phyloP scores from a whole-genome alignment of 768 basidiomycete genomes.

The Boletus huronensis region DNA sequence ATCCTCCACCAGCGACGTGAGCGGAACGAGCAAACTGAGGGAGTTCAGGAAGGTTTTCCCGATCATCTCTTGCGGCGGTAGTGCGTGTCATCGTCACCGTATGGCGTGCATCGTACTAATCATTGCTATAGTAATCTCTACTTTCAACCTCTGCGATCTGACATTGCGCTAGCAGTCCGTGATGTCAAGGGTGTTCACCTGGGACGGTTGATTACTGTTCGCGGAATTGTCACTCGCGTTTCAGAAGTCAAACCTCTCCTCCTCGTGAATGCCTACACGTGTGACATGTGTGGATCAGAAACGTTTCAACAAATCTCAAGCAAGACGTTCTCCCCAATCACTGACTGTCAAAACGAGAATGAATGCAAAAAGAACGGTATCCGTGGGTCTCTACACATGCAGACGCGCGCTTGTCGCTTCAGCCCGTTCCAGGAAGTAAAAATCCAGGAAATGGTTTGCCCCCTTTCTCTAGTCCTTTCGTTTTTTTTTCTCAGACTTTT shows the following conservation, averaged over 20 bases:
- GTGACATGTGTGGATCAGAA: constrained; percentile 96
- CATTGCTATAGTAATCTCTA: constrained; percentile 74
- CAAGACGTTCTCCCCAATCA: constrained; percentile 86
- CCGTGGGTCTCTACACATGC: constrained; percentile 94
- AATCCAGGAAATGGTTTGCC: constrained; percentile 92
- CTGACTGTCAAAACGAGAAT: constrained; percentile 81
- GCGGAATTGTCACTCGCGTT: constrained; percentile 97
- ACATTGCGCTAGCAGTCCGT: constrained; percentile 81
- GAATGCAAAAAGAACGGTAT: constrained; percentile 85
- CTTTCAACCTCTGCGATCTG: constrained; percentile 81
- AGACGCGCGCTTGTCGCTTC: constrained; percentile 95
- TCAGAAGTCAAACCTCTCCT: constrained; percentile 98
- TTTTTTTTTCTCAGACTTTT: constrained; percentile 7
- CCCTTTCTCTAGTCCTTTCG: background rate
- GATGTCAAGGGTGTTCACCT: constrained; percentile 83
- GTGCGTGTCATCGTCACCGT: constrained; percentile 50
- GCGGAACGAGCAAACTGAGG: constrained; percentile 79
- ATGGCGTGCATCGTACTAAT: background rate
- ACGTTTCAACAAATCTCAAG: constrained; percentile 96
- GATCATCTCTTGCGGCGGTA: constrained; percentile 91
- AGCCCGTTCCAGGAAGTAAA: constrained; percentile 98
- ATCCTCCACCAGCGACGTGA: constrained; percentile 92
- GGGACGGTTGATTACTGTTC: constrained; percentile 92
- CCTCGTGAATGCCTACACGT: constrained; percentile 96
- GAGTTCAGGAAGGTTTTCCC: constrained; percentile 76